phyloP scores from a whole-genome alignment of 768 basidiomycete species.

The Coprinopsis strossmayeri region DNA sequence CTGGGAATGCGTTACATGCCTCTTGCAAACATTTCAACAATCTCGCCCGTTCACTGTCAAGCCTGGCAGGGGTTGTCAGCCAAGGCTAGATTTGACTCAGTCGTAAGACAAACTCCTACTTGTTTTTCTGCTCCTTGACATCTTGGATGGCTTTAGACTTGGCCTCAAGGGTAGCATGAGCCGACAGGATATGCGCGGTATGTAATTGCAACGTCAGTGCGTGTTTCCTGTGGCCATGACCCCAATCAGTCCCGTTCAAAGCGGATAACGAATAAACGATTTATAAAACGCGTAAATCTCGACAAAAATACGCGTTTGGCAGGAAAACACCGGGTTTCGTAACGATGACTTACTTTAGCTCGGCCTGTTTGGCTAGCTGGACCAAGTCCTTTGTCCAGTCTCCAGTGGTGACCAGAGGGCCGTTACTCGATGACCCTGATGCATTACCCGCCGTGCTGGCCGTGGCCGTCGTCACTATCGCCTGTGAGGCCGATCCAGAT shows the following conservation, averaged over 20 bases:
- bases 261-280: background rate
- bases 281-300: background rate
- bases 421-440: conserved; percentile 4
- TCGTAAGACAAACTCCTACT: conserved; percentile 35
- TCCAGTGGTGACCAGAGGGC: conserved; percentile 60
- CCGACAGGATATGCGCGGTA: conserved; percentile 81
- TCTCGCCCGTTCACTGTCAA: conserved; percentile 71
- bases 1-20: conserved; percentile 30
- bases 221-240: conserved; percentile 54
- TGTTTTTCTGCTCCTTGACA: conserved; percentile 78
- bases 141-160: conserved; percentile 77
- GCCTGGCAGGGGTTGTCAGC: conserved; percentile 36
- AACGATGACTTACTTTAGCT: conserved; percentile 66
- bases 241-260: background rate
- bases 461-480: background rate
- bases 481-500: too few relatives aligned
- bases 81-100: background rate
- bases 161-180: conserved; percentile 72
- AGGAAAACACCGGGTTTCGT: conserved; percentile 1
- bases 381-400: conserved; percentile 87
- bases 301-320: background rate
- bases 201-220: conserved; percentile 79
- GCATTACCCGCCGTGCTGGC: conserved; percentile 13
- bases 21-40: conserved; percentile 63
- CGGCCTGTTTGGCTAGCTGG: conserved; percentile 81